Conservation (phyloP, 805 yeast genomes). For the Candida maris region DNA sequence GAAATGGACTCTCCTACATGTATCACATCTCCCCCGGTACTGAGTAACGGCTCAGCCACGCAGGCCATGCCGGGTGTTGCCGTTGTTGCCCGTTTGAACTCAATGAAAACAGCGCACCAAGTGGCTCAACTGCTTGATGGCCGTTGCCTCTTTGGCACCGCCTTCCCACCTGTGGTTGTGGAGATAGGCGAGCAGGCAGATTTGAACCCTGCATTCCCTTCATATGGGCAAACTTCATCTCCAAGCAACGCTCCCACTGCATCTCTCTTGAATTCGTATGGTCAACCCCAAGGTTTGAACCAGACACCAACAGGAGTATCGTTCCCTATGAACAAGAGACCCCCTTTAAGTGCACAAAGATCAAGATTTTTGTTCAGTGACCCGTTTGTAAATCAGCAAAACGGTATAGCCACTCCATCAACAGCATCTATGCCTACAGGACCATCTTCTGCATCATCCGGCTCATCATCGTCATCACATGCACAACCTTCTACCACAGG, state of each 20-base stretch:
- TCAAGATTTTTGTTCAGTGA: slow-evolving; percentile 71
- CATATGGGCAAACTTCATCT: slow-evolving; percentile 16
- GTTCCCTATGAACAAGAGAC: slow-evolving; percentile 37
- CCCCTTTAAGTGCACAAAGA: slow-evolving; percentile 53
- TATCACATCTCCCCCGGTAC: slow-evolving; percentile 10
- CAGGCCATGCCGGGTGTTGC: slow-evolving; percentile 19
- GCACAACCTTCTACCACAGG: slow-evolving; percentile 13
- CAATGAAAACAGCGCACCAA: slow-evolving; percentile 41
- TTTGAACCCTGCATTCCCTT: slow-evolving; percentile 6
- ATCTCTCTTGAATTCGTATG: slow-evolving; percentile 11
- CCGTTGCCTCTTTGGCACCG: slow-evolving; percentile 48
- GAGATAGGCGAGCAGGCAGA: slow-evolving; percentile 36
- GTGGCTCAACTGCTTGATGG: slow-evolving; percentile 40
- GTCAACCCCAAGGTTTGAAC: slow-evolving; percentile 3
- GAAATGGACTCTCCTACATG: slow-evolving; percentile 24
- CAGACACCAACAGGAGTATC: slow-evolving; percentile 6
- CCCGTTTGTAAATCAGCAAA: slow-evolving; percentile 38
- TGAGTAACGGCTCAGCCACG: slow-evolving; percentile 12
- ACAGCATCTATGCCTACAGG: slow-evolving; percentile 14
- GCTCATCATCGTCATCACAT: slow-evolving; percentile 11
- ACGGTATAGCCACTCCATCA: slow-evolving; percentile 4
- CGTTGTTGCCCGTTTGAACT: slow-evolving; percentile 43
- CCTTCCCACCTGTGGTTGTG: slow-evolving; percentile 38
- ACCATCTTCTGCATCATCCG: slow-evolving; percentile 13
- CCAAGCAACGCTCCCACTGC: slow-evolving; percentile 14